Evolutionary conservation across 2,329 filamentous ascomycete genomes (phyloP).

Genomic region (Hypoxylon sp.): DNA sequence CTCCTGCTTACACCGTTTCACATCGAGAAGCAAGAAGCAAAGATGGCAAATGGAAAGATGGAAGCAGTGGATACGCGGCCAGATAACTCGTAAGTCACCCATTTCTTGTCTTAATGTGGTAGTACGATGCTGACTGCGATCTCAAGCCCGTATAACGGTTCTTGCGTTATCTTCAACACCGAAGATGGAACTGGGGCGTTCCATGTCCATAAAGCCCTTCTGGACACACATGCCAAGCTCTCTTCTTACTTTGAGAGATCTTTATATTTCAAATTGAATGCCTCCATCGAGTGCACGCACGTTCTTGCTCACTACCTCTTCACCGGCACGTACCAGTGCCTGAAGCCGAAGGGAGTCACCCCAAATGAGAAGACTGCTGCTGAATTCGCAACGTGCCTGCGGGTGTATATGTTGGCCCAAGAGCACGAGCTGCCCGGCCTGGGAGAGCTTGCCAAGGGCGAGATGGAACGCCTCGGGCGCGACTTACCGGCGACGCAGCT

Average conservation of each 20-base stretch:
- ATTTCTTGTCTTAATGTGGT: too few relatives aligned
- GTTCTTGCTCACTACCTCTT: constrained; percentile 44
- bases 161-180: constrained; percentile 4
- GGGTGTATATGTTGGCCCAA: constrained; percentile 35
- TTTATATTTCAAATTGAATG: too few relatives aligned
- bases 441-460: constrained; percentile 33
- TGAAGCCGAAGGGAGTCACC: constrained; percentile 36
- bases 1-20: too few relatives aligned
- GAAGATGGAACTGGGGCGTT: constrained; percentile 16
- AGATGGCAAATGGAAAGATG: too few relatives aligned
- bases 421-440: constrained; percentile 37
- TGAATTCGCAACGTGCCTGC: constrained; percentile 41
- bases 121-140: too few relatives aligned
- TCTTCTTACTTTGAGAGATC: constrained; percentile 26
- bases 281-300: constrained; percentile 39
- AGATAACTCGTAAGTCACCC: too few relatives aligned
- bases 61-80: too few relatives aligned
- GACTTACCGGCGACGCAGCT: constrained; percentile 24
- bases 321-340: constrained; percentile 43
- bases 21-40: too few relatives aligned
- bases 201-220: neutral
- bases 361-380: constrained; percentile 23
- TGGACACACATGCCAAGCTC: constrained; percentile 33
- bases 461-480: constrained; percentile 39
- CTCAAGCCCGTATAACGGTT: neutral